These are phyloP conservation scores for Thozetella sp. DNA, from an alignment of 495 filamentous ascomycete species.

Conservation along the genomic window DNA sequence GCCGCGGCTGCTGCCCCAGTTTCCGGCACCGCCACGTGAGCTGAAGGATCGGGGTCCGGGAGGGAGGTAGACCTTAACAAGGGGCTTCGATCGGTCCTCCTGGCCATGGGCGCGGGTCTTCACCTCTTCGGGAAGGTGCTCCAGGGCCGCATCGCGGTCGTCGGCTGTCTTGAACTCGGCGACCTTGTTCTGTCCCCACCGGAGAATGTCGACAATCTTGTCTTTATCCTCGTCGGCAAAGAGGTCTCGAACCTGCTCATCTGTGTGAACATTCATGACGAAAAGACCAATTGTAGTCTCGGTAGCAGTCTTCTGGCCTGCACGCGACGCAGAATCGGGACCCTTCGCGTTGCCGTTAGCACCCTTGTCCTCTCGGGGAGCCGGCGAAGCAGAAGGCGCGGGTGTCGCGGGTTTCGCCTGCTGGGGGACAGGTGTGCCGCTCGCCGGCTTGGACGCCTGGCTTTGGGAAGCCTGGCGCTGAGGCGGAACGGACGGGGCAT, in stretches of 20 bases:
- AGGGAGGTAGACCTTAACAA: slow-evolving; percentile 78
- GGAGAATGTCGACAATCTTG: slow-evolving; percentile 80
- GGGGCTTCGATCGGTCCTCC: slow-evolving; percentile 70
- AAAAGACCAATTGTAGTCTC: slow-evolving; percentile 75
- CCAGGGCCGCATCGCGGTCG: slow-evolving; percentile 75
- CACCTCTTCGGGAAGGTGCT: slow-evolving; percentile 69
- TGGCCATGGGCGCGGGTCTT: slow-evolving; percentile 59
- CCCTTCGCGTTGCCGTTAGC: slow-evolving; percentile 53
- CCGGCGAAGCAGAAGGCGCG: slow-evolving; percentile 31
- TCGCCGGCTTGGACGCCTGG: slow-evolving; percentile 36
- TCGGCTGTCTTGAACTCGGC: slow-evolving; percentile 77
- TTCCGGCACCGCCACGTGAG: slow-evolving; percentile 65
- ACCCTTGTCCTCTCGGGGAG: slow-evolving; percentile 46
- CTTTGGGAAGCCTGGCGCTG: slow-evolving; percentile 30
- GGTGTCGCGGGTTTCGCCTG: slow-evolving; percentile 56
- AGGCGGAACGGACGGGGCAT: slow-evolving; percentile 24
- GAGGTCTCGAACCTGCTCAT: slow-evolving; percentile 75
- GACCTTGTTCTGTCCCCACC: slow-evolving; percentile 71
- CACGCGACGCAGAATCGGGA: slow-evolving; percentile 43
- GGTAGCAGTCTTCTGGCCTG: slow-evolving; percentile 39
- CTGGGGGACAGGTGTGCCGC: slow-evolving; percentile 35
- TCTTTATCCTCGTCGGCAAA: slow-evolving; percentile 79
- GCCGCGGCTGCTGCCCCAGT: slow-evolving; percentile 72
- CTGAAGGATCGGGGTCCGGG: slow-evolving; percentile 52
- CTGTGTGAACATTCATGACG: slow-evolving; percentile 74